phyloP scores from a whole-genome alignment of 2,329 filamentous ascomycete species.

The Ophiosphaerella herpotricha region DNA sequence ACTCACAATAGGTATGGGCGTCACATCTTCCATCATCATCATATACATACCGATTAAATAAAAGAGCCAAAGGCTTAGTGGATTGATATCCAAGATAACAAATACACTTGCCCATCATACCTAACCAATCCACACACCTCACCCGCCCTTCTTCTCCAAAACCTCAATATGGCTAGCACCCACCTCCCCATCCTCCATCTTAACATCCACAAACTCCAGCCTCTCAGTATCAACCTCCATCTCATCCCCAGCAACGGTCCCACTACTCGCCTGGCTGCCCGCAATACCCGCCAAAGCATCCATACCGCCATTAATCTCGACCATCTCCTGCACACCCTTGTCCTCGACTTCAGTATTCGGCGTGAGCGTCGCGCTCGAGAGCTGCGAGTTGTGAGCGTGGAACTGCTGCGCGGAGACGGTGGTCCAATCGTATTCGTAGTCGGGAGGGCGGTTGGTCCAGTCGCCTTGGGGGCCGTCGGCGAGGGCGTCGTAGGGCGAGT shows the following conservation, averaged over 20 bases:
- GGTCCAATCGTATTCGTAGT: conserved; percentile 28
- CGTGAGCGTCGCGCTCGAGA: conserved; percentile 39
- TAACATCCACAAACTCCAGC: conserved; percentile 23
- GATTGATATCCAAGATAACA: too few relatives aligned
- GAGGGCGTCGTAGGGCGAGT: conserved; percentile 10
- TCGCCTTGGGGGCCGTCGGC: conserved; percentile 9
- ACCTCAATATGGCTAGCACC: conserved; percentile 28
- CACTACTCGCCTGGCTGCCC: conserved; percentile 26
- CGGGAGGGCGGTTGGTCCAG: conserved; percentile 20
- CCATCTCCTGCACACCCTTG: conserved; percentile 27
- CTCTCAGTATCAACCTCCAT: conserved; percentile 28
- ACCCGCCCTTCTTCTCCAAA: conserved; percentile 31
- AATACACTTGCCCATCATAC: too few relatives aligned
- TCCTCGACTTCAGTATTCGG: conserved; percentile 40
- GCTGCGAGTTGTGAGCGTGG: conserved; percentile 20
- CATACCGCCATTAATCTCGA: conserved; percentile 31
- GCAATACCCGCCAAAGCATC: conserved; percentile 19
- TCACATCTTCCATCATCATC: too few relatives aligned
- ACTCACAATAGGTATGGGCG: too few relatives aligned
- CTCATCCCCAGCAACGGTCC: conserved; percentile 23
- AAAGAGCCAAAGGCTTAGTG: too few relatives aligned
- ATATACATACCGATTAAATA: too few relatives aligned
- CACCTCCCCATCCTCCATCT: conserved; percentile 26
- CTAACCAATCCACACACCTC: conserved; percentile 5
- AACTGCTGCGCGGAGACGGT: conserved; percentile 25